Base-by-base conservation (phyloP, 148 eudicot species). In the Chenopodium berlandieri region DNA sequence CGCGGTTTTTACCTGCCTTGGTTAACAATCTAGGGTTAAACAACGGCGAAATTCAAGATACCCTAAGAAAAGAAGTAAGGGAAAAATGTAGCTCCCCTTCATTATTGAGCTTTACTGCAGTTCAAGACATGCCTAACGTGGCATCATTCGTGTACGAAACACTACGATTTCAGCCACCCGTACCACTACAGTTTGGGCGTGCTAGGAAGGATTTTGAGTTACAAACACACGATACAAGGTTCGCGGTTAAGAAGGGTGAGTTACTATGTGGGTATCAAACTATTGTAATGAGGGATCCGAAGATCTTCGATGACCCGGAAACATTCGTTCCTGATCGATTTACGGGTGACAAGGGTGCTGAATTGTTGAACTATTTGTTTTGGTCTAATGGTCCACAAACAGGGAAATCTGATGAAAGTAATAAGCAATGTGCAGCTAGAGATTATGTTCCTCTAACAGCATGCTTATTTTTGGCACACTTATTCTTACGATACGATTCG, bases 301-400 rank as follows among this genome's bases (percentile, higher is more conserved):
- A 86, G 12, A 89, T 95, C 60, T 95, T 92, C 46, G 85, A 91
- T 0, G 89, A 93, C 56, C 92, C 98, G 0, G 97, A 93, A 47
- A 86, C 23, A 0, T 92, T 95, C 76, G 85, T 86, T 0, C 22
- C 78, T 32, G 90, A 95, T 34, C 82, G 97, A 37, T 95, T 93
- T 22, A 70, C 85, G 2, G 90, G 89, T 20, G 88, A 88, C 22
- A 88, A 83, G 54, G 93, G 97, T 1, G 66, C 68, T 0, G 85
- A 89, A 84, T 75, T 95, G 75, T 82, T 95, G 68, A 80, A 80
- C 71, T 95, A 90, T 71, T 76, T 95, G 84, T 95, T 82, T 68
- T 95, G 98, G 97, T 95, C 98, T 0, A 95, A 95, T 64, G 98
- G 98, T 81, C 97, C 97, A 13, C 97, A 95, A 83, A 88, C 80